Evolutionary conservation across 768 basidiomycete species (phyloP).

Genomic region (Lactifluus hygrophoroides): DNA sequence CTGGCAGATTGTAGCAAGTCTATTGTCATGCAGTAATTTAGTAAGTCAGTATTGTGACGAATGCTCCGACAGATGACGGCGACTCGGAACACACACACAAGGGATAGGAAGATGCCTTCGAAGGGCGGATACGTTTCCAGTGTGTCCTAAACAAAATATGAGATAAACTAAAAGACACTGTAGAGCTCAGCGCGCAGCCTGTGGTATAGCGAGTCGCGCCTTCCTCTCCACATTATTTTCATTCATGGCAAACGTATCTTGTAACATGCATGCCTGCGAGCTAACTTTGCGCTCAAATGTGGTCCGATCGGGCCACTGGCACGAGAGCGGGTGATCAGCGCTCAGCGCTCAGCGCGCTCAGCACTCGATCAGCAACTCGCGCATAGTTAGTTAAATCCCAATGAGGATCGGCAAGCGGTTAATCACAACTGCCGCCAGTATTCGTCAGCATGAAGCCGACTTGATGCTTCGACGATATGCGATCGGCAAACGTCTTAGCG

Average conservation of each 20-base stretch:
- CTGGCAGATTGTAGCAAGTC: too few relatives aligned
- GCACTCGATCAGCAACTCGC: too few relatives aligned
- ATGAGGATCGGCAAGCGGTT: slow-evolving; percentile 94
- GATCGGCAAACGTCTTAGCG: too few relatives aligned
- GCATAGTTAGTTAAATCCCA: slow-evolving; percentile 66
- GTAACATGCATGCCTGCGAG: slow-evolving; percentile 91
- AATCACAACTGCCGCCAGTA: slow-evolving; percentile 94
- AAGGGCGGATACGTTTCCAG: neutral
- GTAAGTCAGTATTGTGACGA: too few relatives aligned
- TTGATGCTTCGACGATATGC: too few relatives aligned
- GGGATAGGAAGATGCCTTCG: neutral
- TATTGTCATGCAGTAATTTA: too few relatives aligned
- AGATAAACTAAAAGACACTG: neutral
- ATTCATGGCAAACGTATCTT: slow-evolving; percentile 87
- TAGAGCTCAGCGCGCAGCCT: too few relatives aligned
- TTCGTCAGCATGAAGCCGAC: too few relatives aligned
- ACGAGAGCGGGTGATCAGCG: too few relatives aligned
- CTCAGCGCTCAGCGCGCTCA: too few relatives aligned
- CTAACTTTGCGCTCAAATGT: slow-evolving; percentile 85
- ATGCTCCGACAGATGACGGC: too few relatives aligned
- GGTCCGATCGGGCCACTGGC: slow-evolving; percentile 81
- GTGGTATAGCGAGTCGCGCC: slow-evolving; percentile 77
- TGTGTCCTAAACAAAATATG: neutral
- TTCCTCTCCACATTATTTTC: slow-evolving; percentile 76
- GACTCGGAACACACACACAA: neutral